Conservation (phyloP, 257 asterid species). For the Rubia yunnanensis region DNA sequence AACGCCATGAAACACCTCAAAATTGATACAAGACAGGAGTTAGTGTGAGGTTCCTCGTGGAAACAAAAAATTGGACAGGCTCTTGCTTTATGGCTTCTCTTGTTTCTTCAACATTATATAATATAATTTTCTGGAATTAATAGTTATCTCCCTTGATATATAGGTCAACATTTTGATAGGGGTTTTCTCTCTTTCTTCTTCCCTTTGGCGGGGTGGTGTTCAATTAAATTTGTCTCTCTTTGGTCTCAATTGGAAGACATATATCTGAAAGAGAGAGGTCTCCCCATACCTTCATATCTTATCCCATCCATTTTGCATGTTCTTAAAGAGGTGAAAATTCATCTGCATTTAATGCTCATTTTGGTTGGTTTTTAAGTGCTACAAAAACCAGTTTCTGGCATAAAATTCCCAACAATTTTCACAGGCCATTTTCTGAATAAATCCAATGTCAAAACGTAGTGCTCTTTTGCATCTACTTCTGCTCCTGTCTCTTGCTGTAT, state of each 20-base stretch:
- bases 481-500: slow-evolving; percentile 26
- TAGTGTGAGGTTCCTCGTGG: slow-evolving; percentile 40
- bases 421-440: background rate
- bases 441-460: slow-evolving; percentile 32
- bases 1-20: slow-evolving; percentile 29
- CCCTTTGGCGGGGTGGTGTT: slow-evolving; percentile 15
- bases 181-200: slow-evolving; percentile 9
- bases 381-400: slow-evolving; percentile 11
- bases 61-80: slow-evolving; percentile 43
- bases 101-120: slow-evolving; percentile 11
- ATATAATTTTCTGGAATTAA: background rate
- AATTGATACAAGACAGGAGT: slow-evolving; percentile 31
- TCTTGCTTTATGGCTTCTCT: slow-evolving; percentile 57
- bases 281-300: slow-evolving; percentile 41
- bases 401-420: background rate
- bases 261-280: slow-evolving; percentile 39
- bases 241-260: slow-evolving; percentile 5
- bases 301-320: slow-evolving; percentile 60
- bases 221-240: slow-evolving; percentile 7
- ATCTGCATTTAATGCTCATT: slow-evolving; percentile 43
- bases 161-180: slow-evolving; percentile 2
- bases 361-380: slow-evolving; percentile 9
- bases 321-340: slow-evolving; percentile 21
- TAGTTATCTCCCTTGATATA: background rate
- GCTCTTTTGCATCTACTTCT: slow-evolving; percentile 20